Conservation (phyloP, 345 rosid species). For the Gossypium herbaceum region DNA sequence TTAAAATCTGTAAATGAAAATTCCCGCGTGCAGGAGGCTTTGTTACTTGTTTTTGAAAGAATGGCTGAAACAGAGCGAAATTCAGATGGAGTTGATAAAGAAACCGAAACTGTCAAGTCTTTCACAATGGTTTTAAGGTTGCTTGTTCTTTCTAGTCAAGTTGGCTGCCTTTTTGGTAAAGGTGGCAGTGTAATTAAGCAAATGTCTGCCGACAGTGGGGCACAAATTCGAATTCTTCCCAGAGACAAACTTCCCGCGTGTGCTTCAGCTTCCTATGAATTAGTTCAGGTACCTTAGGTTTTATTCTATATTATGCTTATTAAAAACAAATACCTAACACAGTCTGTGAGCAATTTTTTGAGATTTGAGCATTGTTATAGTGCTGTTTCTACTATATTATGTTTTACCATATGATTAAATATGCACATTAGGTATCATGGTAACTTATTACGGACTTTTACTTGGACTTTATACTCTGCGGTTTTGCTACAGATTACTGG, state of each 20-base stretch:
- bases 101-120: slow-evolving; percentile 29
- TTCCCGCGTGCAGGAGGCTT: slow-evolving; percentile 49
- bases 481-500: slow-evolving; percentile 52
- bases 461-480: background rate
- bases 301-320: background rate
- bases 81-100: slow-evolving; percentile 32
- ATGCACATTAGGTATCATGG: background rate
- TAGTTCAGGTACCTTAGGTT: slow-evolving; percentile 49
- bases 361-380: background rate
- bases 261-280: slow-evolving; percentile 50
- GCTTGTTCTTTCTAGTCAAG: slow-evolving; percentile 55
- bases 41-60: slow-evolving; percentile 53
- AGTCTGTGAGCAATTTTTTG: background rate
- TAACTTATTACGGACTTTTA: background rate
- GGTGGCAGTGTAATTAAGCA: slow-evolving; percentile 63
- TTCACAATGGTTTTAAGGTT: slow-evolving; percentile 41
- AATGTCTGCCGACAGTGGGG: slow-evolving; percentile 59
- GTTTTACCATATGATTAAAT: background rate
- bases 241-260: slow-evolving; percentile 57
- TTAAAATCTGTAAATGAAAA: slow-evolving; percentile 29
- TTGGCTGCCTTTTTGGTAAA: slow-evolving; percentile 63
- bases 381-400: background rate
- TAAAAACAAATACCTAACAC: background rate
- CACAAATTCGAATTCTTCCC: slow-evolving; percentile 61
- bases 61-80: slow-evolving; percentile 40